A percentile compares a stretch with the other conserved stretches of the same genome.
Conservation (phyloP, 129 eudicot species). For the Saussurea involucrata region DNA sequence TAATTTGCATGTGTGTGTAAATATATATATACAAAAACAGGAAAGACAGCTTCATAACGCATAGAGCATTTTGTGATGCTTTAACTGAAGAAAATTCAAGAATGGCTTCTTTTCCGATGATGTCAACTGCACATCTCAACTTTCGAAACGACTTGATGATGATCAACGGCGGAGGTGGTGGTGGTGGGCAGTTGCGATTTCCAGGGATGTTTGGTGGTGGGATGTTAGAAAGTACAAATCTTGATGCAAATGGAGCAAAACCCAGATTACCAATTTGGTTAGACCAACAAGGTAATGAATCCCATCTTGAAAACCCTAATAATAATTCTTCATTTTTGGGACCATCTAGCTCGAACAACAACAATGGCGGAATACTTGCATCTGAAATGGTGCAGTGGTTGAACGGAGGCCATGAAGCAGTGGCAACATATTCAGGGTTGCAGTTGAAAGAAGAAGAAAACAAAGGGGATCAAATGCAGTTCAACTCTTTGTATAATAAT, state of each 20-base stretch:
- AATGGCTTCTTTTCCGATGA: slow-evolving; percentile 38
- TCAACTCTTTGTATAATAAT: slow-evolving; percentile 40
- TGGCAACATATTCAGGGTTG: slow-evolving; percentile 19
- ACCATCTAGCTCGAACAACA: slow-evolving; percentile 40
- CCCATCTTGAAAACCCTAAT: slow-evolving; percentile 24
- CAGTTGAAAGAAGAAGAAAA: slow-evolving; percentile 45
- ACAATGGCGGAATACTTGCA: slow-evolving; percentile 27
- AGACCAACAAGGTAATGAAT: slow-evolving; percentile 35
- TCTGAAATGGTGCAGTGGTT: slow-evolving; percentile 48
- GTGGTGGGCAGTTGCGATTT: slow-evolving; percentile 35
- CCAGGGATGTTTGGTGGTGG: slow-evolving; percentile 40
- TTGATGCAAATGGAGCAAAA: slow-evolving; percentile 40
- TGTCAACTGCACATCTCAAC: slow-evolving; percentile 41
- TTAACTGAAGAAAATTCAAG: slow-evolving; percentile 67
- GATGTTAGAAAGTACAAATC: slow-evolving; percentile 28
- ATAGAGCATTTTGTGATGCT: slow-evolving; percentile 87
- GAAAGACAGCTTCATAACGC: slow-evolving; percentile 89
- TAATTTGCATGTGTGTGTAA: slow-evolving; percentile 17
- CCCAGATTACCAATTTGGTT: slow-evolving; percentile 66
- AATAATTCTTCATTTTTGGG: slow-evolving; percentile 26
- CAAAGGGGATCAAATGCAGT: slow-evolving; percentile 39
- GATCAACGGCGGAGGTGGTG: slow-evolving; percentile 10
- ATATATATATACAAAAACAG: slow-evolving; percentile 27
- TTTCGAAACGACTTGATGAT: slow-evolving; percentile 46
- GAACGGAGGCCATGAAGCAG: slow-evolving; percentile 28